Evolutionary conservation across 345 rosid genomes (phyloP), one percentile per base, ranked within the genome.

Genomic region (Pugionium dolabratum): DNA sequence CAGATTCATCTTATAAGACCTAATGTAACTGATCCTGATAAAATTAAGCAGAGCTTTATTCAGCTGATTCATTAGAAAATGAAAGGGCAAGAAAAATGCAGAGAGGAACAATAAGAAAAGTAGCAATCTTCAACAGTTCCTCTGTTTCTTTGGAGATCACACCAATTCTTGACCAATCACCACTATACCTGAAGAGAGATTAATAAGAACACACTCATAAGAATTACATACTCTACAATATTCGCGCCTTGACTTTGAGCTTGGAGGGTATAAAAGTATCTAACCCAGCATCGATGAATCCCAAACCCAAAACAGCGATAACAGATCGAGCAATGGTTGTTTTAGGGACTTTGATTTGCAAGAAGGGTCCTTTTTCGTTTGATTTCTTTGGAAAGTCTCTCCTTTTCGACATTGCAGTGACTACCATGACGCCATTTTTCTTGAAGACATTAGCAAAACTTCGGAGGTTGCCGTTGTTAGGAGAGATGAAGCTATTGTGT

Each of bases 121-220:
- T 88, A 43, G 83, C 89, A 70, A 82, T 37, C 78, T 83, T 92
- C 35, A 92, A 67, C 60, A 86, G 11, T 6, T 83, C 83, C 69
- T 92, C 98, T 31, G 62, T 78, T 54, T 86, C 95, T 76, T 69
- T 77, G 1, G 95, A 80, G 50, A 92, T 80, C n/a, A 66, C 93
- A 33, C 96, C 95, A 35, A 92, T 89, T 70, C 98, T 87, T 32
- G 96, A 87, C 98, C 98, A 89, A 42, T 92, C 96, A 59, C 98
- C 96, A 66, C 96, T 89, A 36, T 86, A 86, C 75, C 97, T 86
- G 80, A 4, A 57, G 56, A 36, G 9, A 36, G 6, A 36, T 11
- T 6, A 7, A 25, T 5, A 36, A 41, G n/a, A 50, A 59, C 44
- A 73, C 44, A 50, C 30, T 43, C 26, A 29, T 43, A 25, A 53